These are phyloP conservation scores for Myriosclerotinia scirpicola DNA, from an alignment of 2,329 filamentous ascomycete species.

Conservation along the genomic window DNA sequence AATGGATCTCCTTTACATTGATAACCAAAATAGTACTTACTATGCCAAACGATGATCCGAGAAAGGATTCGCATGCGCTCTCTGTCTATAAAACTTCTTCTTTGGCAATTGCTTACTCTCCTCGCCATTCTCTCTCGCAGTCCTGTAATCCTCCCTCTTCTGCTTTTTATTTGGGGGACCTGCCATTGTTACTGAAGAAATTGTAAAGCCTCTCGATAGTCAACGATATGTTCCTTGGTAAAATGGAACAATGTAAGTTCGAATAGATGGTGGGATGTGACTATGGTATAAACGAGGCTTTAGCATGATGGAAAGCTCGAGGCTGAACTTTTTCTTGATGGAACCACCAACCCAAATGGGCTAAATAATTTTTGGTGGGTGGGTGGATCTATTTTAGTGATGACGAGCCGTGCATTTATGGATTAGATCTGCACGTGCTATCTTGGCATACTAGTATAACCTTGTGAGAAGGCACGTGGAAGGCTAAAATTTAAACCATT, in stretches of 20 bases:
- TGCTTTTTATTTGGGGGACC: slow-evolving; percentile 56
- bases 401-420: background rate
- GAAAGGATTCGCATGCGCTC: slow-evolving; percentile 97
- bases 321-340: slow-evolving; percentile 22
- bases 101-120: slow-evolving; percentile 60
- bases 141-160: slow-evolving; percentile 66
- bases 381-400: background rate
- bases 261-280: background rate
- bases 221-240: background rate
- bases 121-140: slow-evolving; percentile 52
- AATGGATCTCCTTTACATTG: slow-evolving; percentile 21
- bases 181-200: slow-evolving; percentile 41
- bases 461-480: too few relatives aligned
- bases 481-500: background rate
- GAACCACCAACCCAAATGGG: background rate
- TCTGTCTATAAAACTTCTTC: slow-evolving; percentile 95
- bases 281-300: slow-evolving; percentile 6
- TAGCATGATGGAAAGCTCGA: slow-evolving; percentile 23
- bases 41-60: slow-evolving; percentile 89
- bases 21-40: slow-evolving; percentile 52
- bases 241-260: background rate
- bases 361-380: slow-evolving; percentile 11
- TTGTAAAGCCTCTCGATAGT: slow-evolving; percentile 10
- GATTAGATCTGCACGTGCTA: background rate
- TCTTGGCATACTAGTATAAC: too few relatives aligned